Evolutionary conservation across 768 basidiomycete species (phyloP).

Genomic region (Psilocybe subaeruginosa): DNA sequence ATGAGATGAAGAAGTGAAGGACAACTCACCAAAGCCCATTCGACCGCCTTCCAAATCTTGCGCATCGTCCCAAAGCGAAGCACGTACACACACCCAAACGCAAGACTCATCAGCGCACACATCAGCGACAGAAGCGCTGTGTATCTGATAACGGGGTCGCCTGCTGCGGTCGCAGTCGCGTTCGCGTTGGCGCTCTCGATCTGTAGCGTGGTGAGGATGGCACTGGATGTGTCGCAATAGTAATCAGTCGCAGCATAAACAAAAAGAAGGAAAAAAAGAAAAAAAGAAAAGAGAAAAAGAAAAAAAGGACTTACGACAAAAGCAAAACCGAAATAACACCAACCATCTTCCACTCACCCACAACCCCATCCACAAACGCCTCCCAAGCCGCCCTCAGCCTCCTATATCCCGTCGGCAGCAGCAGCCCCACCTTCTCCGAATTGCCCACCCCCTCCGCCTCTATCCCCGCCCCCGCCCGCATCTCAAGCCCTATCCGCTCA

Average conservation of each 20-base stretch:
- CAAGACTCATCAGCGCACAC: slow-evolving; percentile 62
- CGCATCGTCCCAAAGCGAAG: slow-evolving; percentile 67
- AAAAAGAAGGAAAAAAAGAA: too few species aligned
- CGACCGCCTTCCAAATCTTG: slow-evolving; percentile 58
- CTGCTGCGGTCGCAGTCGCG: slow-evolving; percentile 24
- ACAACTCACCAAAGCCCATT: slow-evolving; percentile 58
- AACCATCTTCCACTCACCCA: slow-evolving; percentile 33
- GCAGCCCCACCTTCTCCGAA: background rate
- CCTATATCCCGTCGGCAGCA: slow-evolving; percentile 18
- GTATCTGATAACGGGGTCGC: slow-evolving; percentile 55
- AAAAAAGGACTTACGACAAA: slow-evolving; percentile 18
- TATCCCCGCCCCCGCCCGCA: background rate
- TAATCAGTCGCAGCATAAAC: too few species aligned
- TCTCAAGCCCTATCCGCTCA: slow-evolving; percentile 41
- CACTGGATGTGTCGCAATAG: slow-evolving; percentile 16
- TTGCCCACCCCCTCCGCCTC: background rate
- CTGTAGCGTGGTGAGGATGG: slow-evolving; percentile 33
- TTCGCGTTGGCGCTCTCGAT: slow-evolving; percentile 16
- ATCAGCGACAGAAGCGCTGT: slow-evolving; percentile 55
- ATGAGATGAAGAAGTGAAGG: background rate
- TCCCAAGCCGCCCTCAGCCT: slow-evolving; percentile 28
- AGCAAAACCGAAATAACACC: slow-evolving; percentile 32
- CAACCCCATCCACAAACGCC: slow-evolving; percentile 28
- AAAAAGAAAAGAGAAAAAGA: background rate
- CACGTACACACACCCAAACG: slow-evolving; percentile 63